Conservation (phyloP, 179 eudicot species). For the Drosera spatulata region DNA sequence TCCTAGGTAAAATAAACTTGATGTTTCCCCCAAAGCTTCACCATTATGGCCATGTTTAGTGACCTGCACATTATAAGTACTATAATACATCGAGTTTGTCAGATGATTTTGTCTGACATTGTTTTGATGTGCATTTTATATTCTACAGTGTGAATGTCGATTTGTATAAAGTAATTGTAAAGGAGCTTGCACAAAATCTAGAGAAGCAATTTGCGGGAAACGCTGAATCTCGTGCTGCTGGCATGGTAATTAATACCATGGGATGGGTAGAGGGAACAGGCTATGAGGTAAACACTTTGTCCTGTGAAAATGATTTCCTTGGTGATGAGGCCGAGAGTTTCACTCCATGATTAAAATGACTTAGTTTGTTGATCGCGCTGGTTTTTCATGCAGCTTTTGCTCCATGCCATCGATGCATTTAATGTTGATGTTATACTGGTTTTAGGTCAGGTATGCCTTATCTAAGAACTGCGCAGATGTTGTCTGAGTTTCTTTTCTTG, state of each 20-base stretch:
- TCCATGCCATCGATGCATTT: constrained; percentile 86
- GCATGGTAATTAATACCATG: constrained; percentile 98
- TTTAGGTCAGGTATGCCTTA: constrained; percentile 71
- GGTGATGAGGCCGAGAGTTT: background rate
- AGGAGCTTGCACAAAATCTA: constrained; percentile 78
- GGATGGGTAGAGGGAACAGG: constrained; percentile 97
- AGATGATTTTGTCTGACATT: background rate
- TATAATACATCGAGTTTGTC: background rate
- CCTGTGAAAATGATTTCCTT: no score
- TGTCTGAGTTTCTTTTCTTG: background rate
- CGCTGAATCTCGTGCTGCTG: constrained; percentile 87
- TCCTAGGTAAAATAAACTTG: constrained; percentile 42
- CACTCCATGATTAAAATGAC: background rate
- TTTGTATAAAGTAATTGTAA: constrained; percentile 66
- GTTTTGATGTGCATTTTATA: background rate
- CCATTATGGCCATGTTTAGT: no score
- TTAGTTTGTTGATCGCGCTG: background rate
- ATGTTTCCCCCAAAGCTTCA: background rate
- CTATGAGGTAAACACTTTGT: constrained; percentile 49
- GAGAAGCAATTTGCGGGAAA: constrained; percentile 87
- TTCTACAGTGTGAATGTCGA: constrained; percentile 63
- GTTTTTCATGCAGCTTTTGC: constrained; percentile 59
- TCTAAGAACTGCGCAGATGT: background rate
- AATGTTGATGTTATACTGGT: constrained; percentile 85
- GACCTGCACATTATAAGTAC: background rate